These are phyloP conservation scores for Achaetomiella virescens DNA, from an alignment of 495 filamentous ascomycete genomes.

Conservation along the genomic window DNA sequence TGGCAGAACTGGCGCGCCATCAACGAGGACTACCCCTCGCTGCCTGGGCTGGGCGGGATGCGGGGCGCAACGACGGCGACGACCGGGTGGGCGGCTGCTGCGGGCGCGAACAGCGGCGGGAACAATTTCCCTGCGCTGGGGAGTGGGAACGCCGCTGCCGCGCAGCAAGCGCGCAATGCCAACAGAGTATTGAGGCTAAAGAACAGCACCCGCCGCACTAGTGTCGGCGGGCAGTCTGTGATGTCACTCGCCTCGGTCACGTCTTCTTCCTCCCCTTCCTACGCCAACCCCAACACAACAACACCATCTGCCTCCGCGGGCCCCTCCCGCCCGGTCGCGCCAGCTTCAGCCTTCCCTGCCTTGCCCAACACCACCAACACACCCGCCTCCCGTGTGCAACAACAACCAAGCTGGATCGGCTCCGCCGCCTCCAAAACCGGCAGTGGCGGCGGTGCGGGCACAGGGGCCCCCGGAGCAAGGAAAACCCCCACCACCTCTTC, in stretches of 20 bases:
- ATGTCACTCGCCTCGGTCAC: constrained; percentile 38
- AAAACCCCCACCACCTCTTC: constrained; percentile 4
- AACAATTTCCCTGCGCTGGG: constrained; percentile 26
- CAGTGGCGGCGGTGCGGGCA: not conserved
- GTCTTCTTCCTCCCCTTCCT: constrained; percentile 40
- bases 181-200: constrained; percentile 44
- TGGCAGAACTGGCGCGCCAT: constrained; percentile 95
- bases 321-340: constrained; percentile 20
- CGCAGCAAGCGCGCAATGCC: constrained; percentile 29
- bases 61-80: constrained; percentile 41
- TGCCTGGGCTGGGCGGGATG: constrained; percentile 66
- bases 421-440: not conserved
- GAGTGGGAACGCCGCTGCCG: constrained; percentile 26
- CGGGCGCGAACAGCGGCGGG: constrained; percentile 20
- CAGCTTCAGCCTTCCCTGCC: constrained; percentile 30
- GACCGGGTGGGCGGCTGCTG: constrained; percentile 47
- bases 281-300: constrained; percentile 32
- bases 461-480: not conserved
- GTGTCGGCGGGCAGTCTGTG: constrained; percentile 11
- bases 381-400: constrained; percentile 24
- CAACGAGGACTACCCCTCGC: constrained; percentile 91
- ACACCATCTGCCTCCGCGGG: constrained; percentile 22
- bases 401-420: constrained; percentile 21
- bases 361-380: constrained; percentile 34
- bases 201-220: constrained; percentile 40